Base-by-base conservation (phyloP, 2,329 filamentous ascomycete genomes). In the Diaporthe sp. region DNA sequence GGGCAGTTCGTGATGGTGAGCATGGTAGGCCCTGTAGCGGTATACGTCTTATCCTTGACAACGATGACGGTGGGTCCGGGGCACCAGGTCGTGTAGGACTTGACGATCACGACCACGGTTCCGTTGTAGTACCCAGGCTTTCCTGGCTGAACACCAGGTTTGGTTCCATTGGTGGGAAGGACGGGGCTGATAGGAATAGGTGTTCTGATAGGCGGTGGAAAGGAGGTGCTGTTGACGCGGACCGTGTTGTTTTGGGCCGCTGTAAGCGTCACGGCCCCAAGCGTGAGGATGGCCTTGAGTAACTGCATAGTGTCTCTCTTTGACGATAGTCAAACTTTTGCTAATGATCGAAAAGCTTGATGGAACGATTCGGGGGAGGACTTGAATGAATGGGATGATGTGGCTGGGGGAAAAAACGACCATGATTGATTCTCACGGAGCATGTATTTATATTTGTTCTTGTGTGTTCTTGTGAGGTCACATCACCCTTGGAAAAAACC, bases 1-100 rank as follows among this genome's bases (percentile, higher is more conserved):
- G 71, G 71, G 22, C 71, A 72, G 37, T 72, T 63, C 13, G 71
- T 72, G 28, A 72, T 37, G 17, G 71, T 72, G 15, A 72, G 31
- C 71, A 42, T 42, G 6, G 71, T 72, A 28, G 71, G 57, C 57
- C 31, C 57, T 1, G 34, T 72, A 37, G 71, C 71, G 4, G 71
- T 72, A 9, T 72, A 72, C 6, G 15, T 20, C 15, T 63, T 25
- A 34, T 12, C 13, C 1, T 72, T 58, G 42, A 53, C 20, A 10
- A 49, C 49, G 12, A 72, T 1, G 8, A 53, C 57, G 10, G 71
- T 72, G 13, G 71, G 44, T 0, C 17, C 25, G 10, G 71, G 71
- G 20, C 71, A 72, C 15, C 25, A 72, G 2, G 47, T 63, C 4
- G 57, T 63, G 15, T 53, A 72, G 12, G 31, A 49, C 25, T 63